Evolutionary conservation across 2,329 filamentous ascomycete genomes (phyloP), one percentile per base, ranked within the genome.

Genomic region (Orbilia ellipsospora): DNA sequence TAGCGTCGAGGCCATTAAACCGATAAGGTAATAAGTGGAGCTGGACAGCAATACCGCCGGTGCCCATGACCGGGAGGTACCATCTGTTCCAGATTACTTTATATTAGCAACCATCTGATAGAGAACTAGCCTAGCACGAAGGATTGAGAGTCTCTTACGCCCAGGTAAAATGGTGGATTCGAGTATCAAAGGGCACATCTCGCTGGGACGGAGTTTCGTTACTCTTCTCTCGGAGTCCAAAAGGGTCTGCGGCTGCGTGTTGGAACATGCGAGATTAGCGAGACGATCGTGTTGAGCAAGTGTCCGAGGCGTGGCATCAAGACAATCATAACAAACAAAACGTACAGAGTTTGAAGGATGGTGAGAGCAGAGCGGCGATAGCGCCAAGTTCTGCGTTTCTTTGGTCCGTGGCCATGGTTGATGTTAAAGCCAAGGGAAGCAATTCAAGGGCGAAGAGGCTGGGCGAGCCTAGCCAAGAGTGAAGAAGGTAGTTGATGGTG

Each of bases 111-210:
- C 7, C 18, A 6, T 18, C 50, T 7, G 13, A 42, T 2, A 4
- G 12, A 15, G 16, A 60, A 26, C 6, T 10, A 5, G 23, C 6
- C 23, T 23, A 23, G 10, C 31, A 36, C 5, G 5, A 36, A 36
- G 31, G 1, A 36, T 10, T 36, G 5, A 6, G 8, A 55, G 12
- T 26, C 23, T 45, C 69, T 4, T 68, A 74, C 70, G 70, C 70
- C 70, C 70, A 74, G 7, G 70, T 74, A 36, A 74, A 74, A 16
- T 74, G 70, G 20, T 68, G 70, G 15, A 74, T 74, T 20, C 70
- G 63, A 7, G 57, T 74, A 55, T 74, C 57, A 20, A 67, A 64
- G 0, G 70, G 70, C 12, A 74, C 56, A 48, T 67, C 59, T 28
- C 63, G 57, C 45, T 74, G 70, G 2, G 70, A 68, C 15, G 70